Percentiles rank a stretch among this genome's conserved stretches.
Evolutionary conservation across 371 early-diverging fungal genomes (phyloP).

Genomic region (Saksenaea oblongispora): DNA sequence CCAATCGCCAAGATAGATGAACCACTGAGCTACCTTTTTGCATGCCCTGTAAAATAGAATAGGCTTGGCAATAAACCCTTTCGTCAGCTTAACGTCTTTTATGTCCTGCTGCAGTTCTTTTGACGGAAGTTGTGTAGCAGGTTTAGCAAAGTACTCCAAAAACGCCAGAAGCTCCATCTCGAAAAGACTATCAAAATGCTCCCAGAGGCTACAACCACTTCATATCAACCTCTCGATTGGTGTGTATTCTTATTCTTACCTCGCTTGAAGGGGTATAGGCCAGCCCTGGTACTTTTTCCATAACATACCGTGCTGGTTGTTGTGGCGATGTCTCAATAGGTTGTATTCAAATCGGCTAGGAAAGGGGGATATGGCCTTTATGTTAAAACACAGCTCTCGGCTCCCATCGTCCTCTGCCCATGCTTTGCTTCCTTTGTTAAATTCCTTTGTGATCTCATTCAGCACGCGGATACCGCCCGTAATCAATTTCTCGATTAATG

Average conservation of each 20-base stretch:
- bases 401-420: background rate
- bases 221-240: background rate
- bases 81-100: background rate
- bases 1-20: background rate
- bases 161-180: background rate
- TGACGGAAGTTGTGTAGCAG: background rate
- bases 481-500: background rate
- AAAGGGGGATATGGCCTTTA: background rate
- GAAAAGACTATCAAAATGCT: background rate
- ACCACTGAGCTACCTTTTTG: background rate
- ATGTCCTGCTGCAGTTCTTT: background rate
- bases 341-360: background rate
- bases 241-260: background rate
- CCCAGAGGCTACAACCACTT: background rate
- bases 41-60: background rate
- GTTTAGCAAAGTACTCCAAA: background rate
- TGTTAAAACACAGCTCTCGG: background rate
- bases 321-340: background rate
- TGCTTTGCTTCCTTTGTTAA: background rate
- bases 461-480: background rate
- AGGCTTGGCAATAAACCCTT: background rate
- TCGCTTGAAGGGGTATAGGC: background rate
- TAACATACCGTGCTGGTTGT: background rate
- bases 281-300: background rate
- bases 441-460: background rate